phyloP scores from a whole-genome alignment of 2,329 filamentous ascomycete species.

The Polychaeton citri region DNA sequence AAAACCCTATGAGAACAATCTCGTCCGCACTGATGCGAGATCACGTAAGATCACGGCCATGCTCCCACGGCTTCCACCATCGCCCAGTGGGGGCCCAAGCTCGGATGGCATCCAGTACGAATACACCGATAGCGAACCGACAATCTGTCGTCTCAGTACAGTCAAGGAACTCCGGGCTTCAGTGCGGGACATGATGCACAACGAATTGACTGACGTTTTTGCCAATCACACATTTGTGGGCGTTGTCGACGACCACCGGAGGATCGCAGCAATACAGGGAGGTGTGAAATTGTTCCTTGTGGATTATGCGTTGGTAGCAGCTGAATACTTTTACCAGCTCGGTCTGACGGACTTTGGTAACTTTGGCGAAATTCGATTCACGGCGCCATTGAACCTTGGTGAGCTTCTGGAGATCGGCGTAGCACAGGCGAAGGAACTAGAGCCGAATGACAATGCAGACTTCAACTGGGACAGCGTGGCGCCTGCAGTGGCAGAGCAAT shows the following conservation, averaged over 20 bases:
- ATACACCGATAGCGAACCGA: slow-evolving; percentile 52
- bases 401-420: slow-evolving; percentile 62
- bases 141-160: slow-evolving; percentile 64
- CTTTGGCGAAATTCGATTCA: slow-evolving; percentile 72
- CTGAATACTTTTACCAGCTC: slow-evolving; percentile 91
- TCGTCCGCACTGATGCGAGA: slow-evolving; percentile 80
- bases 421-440: slow-evolving; percentile 43
- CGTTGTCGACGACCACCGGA: slow-evolving; percentile 72
- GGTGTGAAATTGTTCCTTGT: slow-evolving; percentile 85
- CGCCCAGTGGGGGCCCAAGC: slow-evolving; percentile 16
- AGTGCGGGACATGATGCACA: slow-evolving; percentile 72
- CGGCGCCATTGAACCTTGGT: slow-evolving; percentile 57
- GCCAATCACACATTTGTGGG: slow-evolving; percentile 86
- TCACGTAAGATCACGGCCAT: slow-evolving; percentile 93
- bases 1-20: slow-evolving; percentile 67
- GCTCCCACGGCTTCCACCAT: slow-evolving; percentile 48
- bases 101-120: slow-evolving; percentile 55
- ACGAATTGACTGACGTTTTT: slow-evolving; percentile 75
- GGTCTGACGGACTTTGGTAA: slow-evolving; percentile 93
- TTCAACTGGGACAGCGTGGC: slow-evolving; percentile 56
- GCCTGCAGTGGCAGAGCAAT: slow-evolving; percentile 49
- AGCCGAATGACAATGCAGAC: slow-evolving; percentile 29
- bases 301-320: slow-evolving; percentile 75
- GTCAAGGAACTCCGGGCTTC: slow-evolving; percentile 70
- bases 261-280: slow-evolving; percentile 83